Conservation (phyloP, 75 land plant genomes). For the Isoetes taiwanensis region DNA sequence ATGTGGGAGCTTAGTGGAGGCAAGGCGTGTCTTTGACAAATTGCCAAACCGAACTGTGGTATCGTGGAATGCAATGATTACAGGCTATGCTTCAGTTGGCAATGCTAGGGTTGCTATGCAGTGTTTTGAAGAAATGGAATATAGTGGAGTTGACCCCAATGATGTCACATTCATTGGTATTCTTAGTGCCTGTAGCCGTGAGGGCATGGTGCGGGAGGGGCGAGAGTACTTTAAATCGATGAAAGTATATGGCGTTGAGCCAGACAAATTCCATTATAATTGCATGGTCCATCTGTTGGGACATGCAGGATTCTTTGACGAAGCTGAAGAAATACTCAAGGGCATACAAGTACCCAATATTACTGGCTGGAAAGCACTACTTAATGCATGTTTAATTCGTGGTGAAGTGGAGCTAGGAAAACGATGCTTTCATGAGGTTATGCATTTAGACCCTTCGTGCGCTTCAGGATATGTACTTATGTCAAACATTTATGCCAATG, state of each 20-base stretch:
- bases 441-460: neutral
- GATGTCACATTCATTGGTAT: slow-evolving; percentile 1
- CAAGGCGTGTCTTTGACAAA: slow-evolving; percentile 8
- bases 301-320: neutral
- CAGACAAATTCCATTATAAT: neutral
- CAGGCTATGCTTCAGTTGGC: slow-evolving; percentile 18
- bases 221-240: neutral
- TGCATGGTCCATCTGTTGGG: neutral
- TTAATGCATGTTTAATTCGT: slow-evolving; percentile 3
- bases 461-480: slow-evolving; percentile 1
- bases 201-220: slow-evolving; percentile 1
- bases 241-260: neutral
- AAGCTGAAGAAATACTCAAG: neutral
- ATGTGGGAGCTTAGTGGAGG: slow-evolving; percentile 19
- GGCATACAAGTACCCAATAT: slow-evolving; percentile 4
- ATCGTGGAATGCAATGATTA: slow-evolving; percentile 16
- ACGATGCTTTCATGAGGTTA: neutral
- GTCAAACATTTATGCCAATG: slow-evolving; percentile 3
- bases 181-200: neutral
- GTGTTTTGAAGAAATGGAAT: neutral
- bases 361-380: neutral
- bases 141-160: neutral
- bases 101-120: neutral
- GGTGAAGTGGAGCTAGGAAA: slow-evolving; percentile 4
- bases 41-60: neutral